These are phyloP conservation scores for Bruguiera hainesii DNA, from an alignment of 441 rosid genomes.

Conservation along the genomic window DNA sequence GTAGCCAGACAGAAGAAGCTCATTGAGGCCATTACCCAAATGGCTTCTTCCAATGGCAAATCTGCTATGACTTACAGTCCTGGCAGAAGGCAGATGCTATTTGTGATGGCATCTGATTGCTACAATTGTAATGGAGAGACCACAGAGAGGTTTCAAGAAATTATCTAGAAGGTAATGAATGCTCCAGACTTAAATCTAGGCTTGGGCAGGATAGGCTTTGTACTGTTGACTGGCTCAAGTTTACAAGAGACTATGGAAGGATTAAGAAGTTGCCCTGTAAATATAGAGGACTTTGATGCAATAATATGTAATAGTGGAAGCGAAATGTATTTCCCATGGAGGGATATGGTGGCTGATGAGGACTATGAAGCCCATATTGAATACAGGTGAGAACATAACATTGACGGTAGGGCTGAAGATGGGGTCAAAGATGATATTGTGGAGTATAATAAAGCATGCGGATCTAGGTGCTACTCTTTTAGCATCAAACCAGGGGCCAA, in stretches of 20 bases:
- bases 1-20: constrained; percentile 69
- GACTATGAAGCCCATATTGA: constrained; percentile 75
- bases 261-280: constrained; percentile 45
- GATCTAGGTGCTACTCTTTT: constrained; percentile 63
- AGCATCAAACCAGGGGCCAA: constrained; percentile 62
- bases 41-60: constrained; percentile 42
- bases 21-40: constrained; percentile 60
- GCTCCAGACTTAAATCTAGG: constrained; percentile 50
- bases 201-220: constrained; percentile 56
- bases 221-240: constrained; percentile 63
- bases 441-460: constrained; percentile 44
- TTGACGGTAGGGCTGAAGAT: constrained; percentile 49
- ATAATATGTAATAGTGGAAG: constrained; percentile 81
- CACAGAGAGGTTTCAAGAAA: constrained; percentile 40
- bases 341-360: constrained; percentile 59
- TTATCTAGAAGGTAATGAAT: constrained; percentile 59
- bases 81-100: constrained; percentile 76
- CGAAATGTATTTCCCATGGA: constrained; percentile 78
- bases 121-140: constrained; percentile 44
- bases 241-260: constrained; percentile 56
- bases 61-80: constrained; percentile 46
- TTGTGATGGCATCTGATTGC: constrained; percentile 65
- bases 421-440: constrained; percentile 47
- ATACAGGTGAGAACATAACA: constrained; percentile 70
- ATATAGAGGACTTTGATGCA: constrained; percentile 76